These are phyloP conservation scores for Lasiodiplodia sp. DNA, from an alignment of 2,329 filamentous ascomycete species.

Conservation along the genomic window DNA sequence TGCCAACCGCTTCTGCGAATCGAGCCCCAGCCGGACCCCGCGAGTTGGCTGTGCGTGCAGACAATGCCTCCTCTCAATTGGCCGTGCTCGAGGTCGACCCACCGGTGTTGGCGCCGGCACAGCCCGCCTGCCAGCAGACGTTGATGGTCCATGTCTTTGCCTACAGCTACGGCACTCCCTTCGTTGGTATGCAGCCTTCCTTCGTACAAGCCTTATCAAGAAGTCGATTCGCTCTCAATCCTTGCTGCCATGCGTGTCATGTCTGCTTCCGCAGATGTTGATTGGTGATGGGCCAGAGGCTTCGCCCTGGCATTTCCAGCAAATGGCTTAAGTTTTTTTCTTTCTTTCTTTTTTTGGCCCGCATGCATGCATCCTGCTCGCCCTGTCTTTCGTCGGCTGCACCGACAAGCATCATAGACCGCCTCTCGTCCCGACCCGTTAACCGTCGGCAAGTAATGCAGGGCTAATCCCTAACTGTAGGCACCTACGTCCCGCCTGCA, in stretches of 20 bases:
- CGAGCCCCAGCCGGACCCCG: not conserved
- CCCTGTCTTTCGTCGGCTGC: conserved; percentile 14
- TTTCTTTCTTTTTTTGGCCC: not conserved
- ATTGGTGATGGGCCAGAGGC: conserved; percentile 10
- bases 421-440: conserved; percentile 26
- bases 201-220: conserved; percentile 13
- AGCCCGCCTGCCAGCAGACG: conserved; percentile 57
- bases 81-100: conserved; percentile 74
- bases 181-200: conserved; percentile 61
- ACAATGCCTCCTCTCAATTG: conserved; percentile 46
- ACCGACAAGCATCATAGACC: conserved; percentile 14
- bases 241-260: conserved; percentile 23
- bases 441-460: conserved; percentile 23
- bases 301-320: conserved; percentile 7
- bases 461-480: conserved; percentile 46
- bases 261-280: conserved; percentile 10
- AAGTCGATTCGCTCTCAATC: conserved; percentile 21
- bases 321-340: too few relatives aligned
- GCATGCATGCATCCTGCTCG: not conserved
- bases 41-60: conserved; percentile 21
- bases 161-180: conserved; percentile 76
- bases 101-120: conserved; percentile 64
- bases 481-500: conserved; percentile 69
- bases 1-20: conserved; percentile 13
- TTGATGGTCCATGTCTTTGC: conserved; percentile 76